Base-by-base conservation (phyloP, 2,329 filamentous ascomycete species). In the Venturia effusa region DNA sequence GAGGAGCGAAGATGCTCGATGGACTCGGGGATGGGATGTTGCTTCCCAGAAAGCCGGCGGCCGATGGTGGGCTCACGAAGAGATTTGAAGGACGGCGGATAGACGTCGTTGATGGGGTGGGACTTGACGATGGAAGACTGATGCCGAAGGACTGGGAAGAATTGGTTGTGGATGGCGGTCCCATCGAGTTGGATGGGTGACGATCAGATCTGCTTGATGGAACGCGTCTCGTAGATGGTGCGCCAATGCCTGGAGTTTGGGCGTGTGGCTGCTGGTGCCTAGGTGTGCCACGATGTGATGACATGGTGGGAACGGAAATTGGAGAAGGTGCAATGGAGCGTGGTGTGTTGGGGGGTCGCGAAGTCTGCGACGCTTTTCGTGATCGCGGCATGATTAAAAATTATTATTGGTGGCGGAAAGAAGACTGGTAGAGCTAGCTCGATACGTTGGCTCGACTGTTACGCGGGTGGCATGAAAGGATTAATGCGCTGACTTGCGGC, bases 361-460 rank as follows among this genome's bases (percentile, higher is more conserved):
- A 57, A 19, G 27, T 34, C 7, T 22, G 51, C 15, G 43, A 51
- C 1, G 45, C 22, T 24, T 34, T 57, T 57, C 30, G 51, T 34
- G 27, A 34, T n/a, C 30, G 51, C 15, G 51, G 27, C 51, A 57
- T 57, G 51, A 57, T 57, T 57, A 57, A 34, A 57, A 57, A 57
- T 34, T 57, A 57, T 5, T 4, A 57, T 34, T 27, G 51, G 7
- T 11, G 30, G 22, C 7, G 1, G 11, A 39, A 39, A 39, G 30
- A 19, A 8, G 4, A n/a, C 7, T 32, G 51, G 30, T 57, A 57
- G 51, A 57, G 51, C 51, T 34, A 57, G 51, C 51, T 57, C 51
- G 22, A 57, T 57, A 22, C 51, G 27, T 37, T 1, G 15, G 19
- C 7, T 57, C 34, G 0, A 7, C n/a, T 34, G 15, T 27, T 30